Base-by-base conservation (phyloP, 768 basidiomycete species). In the Daedalea quercina region DNA sequence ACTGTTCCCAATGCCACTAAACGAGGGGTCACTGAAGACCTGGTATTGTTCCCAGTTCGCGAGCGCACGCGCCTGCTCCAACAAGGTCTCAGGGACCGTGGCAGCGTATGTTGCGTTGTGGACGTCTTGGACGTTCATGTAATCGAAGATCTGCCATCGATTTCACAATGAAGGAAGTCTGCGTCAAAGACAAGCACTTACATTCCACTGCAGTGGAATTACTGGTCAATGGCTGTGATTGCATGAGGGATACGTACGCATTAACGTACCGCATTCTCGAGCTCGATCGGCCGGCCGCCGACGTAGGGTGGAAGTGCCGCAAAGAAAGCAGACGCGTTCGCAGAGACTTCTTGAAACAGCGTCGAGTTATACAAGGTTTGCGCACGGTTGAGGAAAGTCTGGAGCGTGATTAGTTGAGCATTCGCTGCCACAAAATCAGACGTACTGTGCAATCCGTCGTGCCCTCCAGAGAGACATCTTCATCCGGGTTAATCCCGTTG, bases 21-120 rank as follows among this genome's bases (percentile, higher is more conserved):
- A 65, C 19, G 71, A 62, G 0, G 70, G 62, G 46, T 75, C 76
- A 4, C 73, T 80, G 68, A 88, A 90, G 15, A 87, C 75, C 44
- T 75, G 76, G 63, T 84, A 80, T 69, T 89, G 84, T 62, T 88
- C 85, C 72, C 75, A 90, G 67, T 86, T 79, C 1, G 85, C 87
- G 8, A 90, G 73, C 42, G 72, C 75, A n/a, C 79, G 73, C 2
- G 76, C 81, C 60, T 80, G 81, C 9, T 67, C 73, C n/a, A 85
- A 71, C 57, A 70, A 78, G 0, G 72, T 72, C 1, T 67, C 34
- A 9, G 84, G 81, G 3, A 87, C 70, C 0, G 52, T 55, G 0
- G 68, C 48, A 7, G 69, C 61, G 54, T 86, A 90, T 0, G 71
- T 73, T 23, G 70, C 70, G 53, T 87, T 82, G 66, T 90, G 85